phyloP scores from a whole-genome alignment of 371 early-diverging fungal species.

The Lichtheimia corymbifera region DNA sequence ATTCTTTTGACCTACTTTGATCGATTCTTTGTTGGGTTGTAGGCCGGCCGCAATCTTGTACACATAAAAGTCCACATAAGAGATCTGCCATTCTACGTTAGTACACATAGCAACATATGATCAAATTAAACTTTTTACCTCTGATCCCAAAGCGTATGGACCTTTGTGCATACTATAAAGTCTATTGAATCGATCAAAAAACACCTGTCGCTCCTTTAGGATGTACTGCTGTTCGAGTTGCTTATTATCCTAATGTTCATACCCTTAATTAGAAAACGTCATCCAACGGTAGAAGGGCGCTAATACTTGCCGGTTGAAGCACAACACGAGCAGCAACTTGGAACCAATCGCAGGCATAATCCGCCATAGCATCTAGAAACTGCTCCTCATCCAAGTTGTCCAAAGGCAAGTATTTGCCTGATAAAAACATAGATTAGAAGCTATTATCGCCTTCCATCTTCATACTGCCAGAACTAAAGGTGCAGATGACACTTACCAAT shows the following conservation, averaged over 20 bases:
- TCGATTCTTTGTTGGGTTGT: no score
- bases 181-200: conserved; percentile 2
- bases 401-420: conserved; percentile 5
- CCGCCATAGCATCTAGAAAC: conserved; percentile 9
- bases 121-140: conserved; percentile 8
- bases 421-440: no score
- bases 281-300: no score
- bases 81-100: no score
- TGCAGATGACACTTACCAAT: not conserved
- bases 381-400: conserved; percentile 11
- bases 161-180: conserved; percentile 13
- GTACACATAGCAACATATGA: not conserved
- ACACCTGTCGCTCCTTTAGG: not conserved
- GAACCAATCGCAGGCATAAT: conserved; percentile 7
- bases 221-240: not conserved
- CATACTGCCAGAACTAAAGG: no score
- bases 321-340: not conserved
- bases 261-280: no score
- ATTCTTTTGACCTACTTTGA: no score
- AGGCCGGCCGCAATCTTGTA: no score
- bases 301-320: not conserved
- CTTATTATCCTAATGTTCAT: not conserved
- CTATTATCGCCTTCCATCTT: no score
- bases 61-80: no score
- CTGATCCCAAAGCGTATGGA: conserved; percentile 16